Evolutionary conservation across 2,329 filamentous ascomycete species (phyloP), one percentile per base, ranked within the genome.

Genomic region (Botryotinia narcissicola): DNA sequence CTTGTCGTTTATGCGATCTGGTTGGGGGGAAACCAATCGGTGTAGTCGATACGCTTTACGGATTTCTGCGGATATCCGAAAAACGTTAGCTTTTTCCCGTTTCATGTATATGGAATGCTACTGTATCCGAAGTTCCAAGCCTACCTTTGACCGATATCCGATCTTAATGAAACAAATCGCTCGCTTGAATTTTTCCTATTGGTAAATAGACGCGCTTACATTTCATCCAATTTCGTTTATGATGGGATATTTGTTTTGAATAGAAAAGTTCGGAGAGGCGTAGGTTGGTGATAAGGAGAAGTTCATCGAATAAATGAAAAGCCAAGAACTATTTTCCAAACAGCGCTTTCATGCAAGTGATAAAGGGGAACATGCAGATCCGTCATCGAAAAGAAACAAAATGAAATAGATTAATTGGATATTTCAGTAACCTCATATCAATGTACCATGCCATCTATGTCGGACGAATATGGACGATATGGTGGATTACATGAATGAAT

Each of bases 161-260:
- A 68, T 42, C 7, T 25, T 51, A 7, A n/a, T 57, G 66, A 68
- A 68, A 57, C 48, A 42, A 25, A 68, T 42, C 22, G 25, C 48
- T 29, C 66, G 66, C 54, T 57, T 68, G 25, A 12, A 68, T 32
- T 57, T 57, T 57, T 32, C 35, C 37, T 25, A 66, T 66, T 66
- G 62, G 62, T 9, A 32, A 1, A 35, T 66, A 35, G 48, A 54
- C 66, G 66, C 66, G 66, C 35, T 57, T 40, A 22, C 48, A 32
- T 57, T 25, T 12, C 37, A 25, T 68, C 25, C 48, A 68, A 57
- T 68, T 42, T 68, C 66, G 35, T n/a, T 68, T 57, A 10, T 6
- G 18, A 68, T 42, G 14, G 18, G 46, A 32, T 57, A 57, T 29
- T 57, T 54, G 66, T 57, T 57, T 68, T 40, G 32, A 40, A 42